Evolutionary conservation across 1,284 basidiomycete genomes (phyloP), one percentile per base, ranked within the genome.

Genomic region (Melanopsichium pennsylvanicum): DNA sequence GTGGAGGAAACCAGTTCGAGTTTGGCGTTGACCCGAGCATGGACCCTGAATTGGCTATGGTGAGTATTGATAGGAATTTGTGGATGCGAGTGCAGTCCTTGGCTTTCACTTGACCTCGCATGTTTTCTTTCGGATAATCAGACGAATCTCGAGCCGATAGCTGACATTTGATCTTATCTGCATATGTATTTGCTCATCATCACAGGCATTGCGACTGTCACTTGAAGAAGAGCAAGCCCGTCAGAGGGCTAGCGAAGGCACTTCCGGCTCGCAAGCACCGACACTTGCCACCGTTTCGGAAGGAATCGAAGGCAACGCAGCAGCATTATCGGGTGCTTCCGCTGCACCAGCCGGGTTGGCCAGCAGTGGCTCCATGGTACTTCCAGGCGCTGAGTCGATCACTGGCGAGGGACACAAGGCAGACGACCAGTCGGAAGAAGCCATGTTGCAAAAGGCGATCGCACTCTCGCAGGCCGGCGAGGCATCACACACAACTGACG

Each of bases 41-140:
- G 72, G 95, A 97, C 82, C 96, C 96, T 0, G 95, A 98, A 80
- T 85, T 98, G 49, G 96, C 96, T 3, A 94, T 97, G 93, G 93
- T 93, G 57, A 54, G 83, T 80, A 4, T 8, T 16, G 13, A 33
- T 15, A 9, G 21, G 21, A 41, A 18, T n/a, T 32, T n/a, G n/a
- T n/a, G n/a, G n/a, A n/a, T n/a, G n/a, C n/a, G n/a, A n/a, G n/a
- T n/a, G n/a, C n/a, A n/a, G n/a, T n/a, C 46, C 18, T 33, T 26
- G 16, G 5, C 29, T 25, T 29, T 38, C 45, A 27, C n/a, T 33
- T 13, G 32, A 27, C 23, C 27, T 31, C 23, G 25, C 27, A 19
- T 43, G 19, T 21, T 26, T 26, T 9, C 18, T 18, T 25, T 16
- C 45, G 31, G 46, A 26, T 36, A 31, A 39, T 29, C 25, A n/a